These are phyloP conservation scores for Gorgonomyces haynaldii DNA, from an alignment of 192 early-diverging fungal species.

Conservation along the genomic window DNA sequence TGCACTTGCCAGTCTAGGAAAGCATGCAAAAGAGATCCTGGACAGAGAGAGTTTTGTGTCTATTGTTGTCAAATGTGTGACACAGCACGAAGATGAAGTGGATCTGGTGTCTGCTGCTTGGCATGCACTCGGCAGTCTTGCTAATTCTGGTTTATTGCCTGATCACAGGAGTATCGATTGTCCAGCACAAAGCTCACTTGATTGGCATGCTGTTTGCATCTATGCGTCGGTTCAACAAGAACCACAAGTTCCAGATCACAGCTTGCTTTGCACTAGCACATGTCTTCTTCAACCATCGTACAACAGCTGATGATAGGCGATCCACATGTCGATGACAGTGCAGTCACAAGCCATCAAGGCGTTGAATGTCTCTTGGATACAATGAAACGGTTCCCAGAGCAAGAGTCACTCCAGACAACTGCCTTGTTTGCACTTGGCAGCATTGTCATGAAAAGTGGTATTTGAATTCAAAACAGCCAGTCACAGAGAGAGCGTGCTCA, in stretches of 20 bases:
- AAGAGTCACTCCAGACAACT: conserved; percentile 19
- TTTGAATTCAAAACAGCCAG: conserved; percentile 7
- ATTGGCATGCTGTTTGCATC: conserved; percentile 6
- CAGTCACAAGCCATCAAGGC: neutral
- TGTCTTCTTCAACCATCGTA: neutral
- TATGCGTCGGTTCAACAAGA: conserved; percentile 12
- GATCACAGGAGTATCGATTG: conserved; percentile 5
- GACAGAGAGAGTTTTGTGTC: conserved; percentile 11
- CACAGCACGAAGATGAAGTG: neutral
- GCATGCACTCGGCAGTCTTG: conserved; percentile 12
- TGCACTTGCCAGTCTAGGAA: conserved; percentile 15
- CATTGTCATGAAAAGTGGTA: conserved; percentile 12
- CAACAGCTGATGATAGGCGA: neutral
- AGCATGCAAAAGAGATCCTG: conserved; percentile 3
- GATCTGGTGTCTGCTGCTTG: conserved; percentile 6
- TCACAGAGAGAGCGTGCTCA: conserved; percentile 8
- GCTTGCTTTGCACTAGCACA: conserved; percentile 27
- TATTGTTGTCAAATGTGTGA: neutral
- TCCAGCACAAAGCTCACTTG: neutral
- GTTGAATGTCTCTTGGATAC: conserved; percentile 14
- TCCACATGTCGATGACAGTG: neutral
- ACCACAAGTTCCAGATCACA: conserved; percentile 19
- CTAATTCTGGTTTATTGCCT: neutral
- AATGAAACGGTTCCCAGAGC: conserved; percentile 10
- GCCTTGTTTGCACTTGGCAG: conserved; percentile 21